Conservation (phyloP, 2,329 filamentous ascomycete species). For the Periconia digitata region DNA sequence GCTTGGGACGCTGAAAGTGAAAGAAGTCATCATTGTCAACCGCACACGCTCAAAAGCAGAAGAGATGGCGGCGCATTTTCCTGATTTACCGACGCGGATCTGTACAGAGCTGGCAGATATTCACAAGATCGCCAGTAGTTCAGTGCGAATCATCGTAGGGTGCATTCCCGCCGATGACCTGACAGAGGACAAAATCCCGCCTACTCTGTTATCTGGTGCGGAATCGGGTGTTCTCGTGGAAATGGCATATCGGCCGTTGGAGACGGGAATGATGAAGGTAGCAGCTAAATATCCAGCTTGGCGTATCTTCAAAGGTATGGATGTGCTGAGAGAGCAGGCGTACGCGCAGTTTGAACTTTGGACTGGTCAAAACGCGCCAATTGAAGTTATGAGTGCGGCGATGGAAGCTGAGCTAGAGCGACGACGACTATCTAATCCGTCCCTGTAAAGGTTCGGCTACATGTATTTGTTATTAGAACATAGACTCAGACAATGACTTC, state of each 20-base stretch:
- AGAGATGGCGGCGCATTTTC: conserved; percentile 62
- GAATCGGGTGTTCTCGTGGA: conserved; percentile 54
- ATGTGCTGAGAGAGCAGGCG: not conserved
- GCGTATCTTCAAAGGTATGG: not conserved
- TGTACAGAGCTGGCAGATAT: conserved; percentile 67
- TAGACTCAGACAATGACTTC: not conserved
- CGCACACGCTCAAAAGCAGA: conserved; percentile 65
- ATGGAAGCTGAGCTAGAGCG: not conserved
- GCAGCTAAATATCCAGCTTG: not conserved
- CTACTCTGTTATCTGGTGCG: conserved; percentile 66
- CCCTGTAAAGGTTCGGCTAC: not conserved
- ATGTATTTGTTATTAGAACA: not conserved
- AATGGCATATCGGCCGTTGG: not conserved
- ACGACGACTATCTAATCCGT: not conserved
- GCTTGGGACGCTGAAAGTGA: conserved; percentile 67
- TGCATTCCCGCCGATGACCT: conserved; percentile 11
- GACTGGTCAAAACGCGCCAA: not conserved
- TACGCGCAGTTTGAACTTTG: not conserved
- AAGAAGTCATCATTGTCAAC: conserved; percentile 75
- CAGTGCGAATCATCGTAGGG: conserved; percentile 75
- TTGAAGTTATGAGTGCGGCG: not conserved
- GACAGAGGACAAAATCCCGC: not conserved
- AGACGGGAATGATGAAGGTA: not conserved
- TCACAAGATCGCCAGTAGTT: conserved; percentile 61
- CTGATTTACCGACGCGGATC: conserved; percentile 59